Conservation (phyloP, 495 filamentous ascomycete genomes). For the Neurospora discreta region DNA sequence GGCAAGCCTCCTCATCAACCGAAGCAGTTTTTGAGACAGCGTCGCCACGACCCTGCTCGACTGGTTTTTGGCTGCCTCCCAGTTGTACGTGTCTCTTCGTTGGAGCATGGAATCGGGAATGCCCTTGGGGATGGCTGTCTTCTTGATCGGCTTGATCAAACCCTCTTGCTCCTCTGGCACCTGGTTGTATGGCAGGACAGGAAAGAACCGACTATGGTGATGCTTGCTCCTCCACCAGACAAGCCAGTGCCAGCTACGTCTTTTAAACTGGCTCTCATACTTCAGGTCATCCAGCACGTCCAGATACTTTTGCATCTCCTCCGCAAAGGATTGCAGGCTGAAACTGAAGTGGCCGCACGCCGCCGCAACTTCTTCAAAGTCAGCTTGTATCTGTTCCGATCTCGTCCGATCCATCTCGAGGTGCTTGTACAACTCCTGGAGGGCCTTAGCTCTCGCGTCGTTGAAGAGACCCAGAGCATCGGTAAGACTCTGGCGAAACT, state of each 20-base stretch:
- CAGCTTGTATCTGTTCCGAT: slow-evolving; percentile 67
- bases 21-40: slow-evolving; percentile 28
- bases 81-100: slow-evolving; percentile 30
- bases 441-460: slow-evolving; percentile 57
- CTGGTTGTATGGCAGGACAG: slow-evolving; percentile 40
- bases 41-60: slow-evolving; percentile 23
- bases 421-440: slow-evolving; percentile 65
- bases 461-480: slow-evolving; percentile 73
- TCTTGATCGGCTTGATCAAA: slow-evolving; percentile 31
- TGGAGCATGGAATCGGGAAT: slow-evolving; percentile 34
- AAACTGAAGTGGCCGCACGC: slow-evolving; percentile 93
- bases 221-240: slow-evolving; percentile 55
- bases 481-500: slow-evolving; percentile 64
- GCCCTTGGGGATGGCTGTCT: slow-evolving; percentile 35
- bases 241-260: slow-evolving; percentile 76
- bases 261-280: slow-evolving; percentile 45
- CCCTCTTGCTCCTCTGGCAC: slow-evolving; percentile 32
- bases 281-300: slow-evolving; percentile 77
- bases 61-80: slow-evolving; percentile 27
- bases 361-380: slow-evolving; percentile 91
- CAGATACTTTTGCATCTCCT: slow-evolving; percentile 77
- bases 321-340: slow-evolving; percentile 76
- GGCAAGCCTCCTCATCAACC: slow-evolving; percentile 29
- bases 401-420: slow-evolving; percentile 55
- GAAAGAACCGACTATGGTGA: slow-evolving; percentile 12